Evolutionary conservation across 768 basidiomycete genomes (phyloP).

Genomic region (Boletus reticulatus): DNA sequence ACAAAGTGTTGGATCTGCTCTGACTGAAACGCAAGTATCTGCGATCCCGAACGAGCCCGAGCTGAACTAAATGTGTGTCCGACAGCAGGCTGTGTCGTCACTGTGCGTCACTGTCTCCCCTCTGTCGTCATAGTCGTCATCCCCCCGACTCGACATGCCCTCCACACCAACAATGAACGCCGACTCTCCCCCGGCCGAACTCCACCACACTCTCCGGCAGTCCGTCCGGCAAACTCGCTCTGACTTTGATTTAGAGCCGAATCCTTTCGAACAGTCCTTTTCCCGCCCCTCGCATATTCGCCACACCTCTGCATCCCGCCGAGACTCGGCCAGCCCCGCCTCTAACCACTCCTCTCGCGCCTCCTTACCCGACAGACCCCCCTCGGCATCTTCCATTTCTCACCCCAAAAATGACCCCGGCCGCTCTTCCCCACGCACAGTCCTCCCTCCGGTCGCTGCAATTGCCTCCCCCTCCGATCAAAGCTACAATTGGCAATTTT

Average conservation of each 20-base stretch:
- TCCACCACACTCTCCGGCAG: constrained; percentile 17
- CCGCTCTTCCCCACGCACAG: constrained; percentile 53
- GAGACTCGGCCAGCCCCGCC: constrained; percentile 31
- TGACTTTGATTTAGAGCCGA: constrained; percentile 79
- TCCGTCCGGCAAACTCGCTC: constrained; percentile 48
- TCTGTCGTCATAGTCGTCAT: constrained; percentile 33
- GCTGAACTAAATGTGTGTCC: constrained; percentile 15
- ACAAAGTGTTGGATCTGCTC: neutral
- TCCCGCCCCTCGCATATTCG: constrained; percentile 57
- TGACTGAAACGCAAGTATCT: constrained; percentile 23
- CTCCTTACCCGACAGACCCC: constrained; percentile 32
- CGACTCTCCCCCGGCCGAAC: constrained; percentile 31
- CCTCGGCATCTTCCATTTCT: constrained; percentile 32
- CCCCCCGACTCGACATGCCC: constrained; percentile 14
- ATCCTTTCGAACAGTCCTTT: constrained; percentile 96
- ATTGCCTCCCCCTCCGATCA: constrained; percentile 59
- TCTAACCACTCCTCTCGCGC: constrained; percentile 39
- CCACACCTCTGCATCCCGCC: constrained; percentile 35
- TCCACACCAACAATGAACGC: constrained; percentile 32
- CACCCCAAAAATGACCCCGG: constrained; percentile 32
- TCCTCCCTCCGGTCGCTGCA: constrained; percentile 78
- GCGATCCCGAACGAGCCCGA: constrained; percentile 19
- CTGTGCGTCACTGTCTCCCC: constrained; percentile 15
- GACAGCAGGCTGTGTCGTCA: constrained; percentile 23
- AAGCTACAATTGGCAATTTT: constrained; percentile 59